Evolutionary conservation across 345 rosid genomes (phyloP).

Genomic region (Murraya koenigii): DNA sequence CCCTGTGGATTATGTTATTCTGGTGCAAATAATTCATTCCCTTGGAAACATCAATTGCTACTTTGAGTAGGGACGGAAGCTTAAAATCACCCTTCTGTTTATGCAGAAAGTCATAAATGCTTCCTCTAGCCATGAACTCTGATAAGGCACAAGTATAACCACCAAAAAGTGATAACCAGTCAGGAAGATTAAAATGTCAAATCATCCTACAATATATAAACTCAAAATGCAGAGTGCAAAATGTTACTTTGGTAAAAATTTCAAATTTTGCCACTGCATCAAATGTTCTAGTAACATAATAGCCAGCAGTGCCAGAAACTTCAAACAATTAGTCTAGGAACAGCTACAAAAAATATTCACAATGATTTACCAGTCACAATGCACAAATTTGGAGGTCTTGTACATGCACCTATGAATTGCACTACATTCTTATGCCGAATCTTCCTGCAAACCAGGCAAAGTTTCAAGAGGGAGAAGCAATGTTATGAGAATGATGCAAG

Average conservation of each 20-base stretch:
- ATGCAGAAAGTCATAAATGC: slow-evolving; percentile 86
- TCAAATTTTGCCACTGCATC: slow-evolving; percentile 12
- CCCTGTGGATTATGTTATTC: slow-evolving; percentile 93
- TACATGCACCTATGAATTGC: slow-evolving; percentile 94
- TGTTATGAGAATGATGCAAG: slow-evolving; percentile 8
- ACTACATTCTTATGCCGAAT: slow-evolving; percentile 90
- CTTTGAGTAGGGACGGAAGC: slow-evolving; percentile 79
- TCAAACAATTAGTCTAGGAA: not conserved
- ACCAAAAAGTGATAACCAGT: slow-evolving; percentile 18
- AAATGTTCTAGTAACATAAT: slow-evolving; percentile 20
- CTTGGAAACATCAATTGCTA: slow-evolving; percentile 80
- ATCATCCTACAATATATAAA: slow-evolving; percentile 16
- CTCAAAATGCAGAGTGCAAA: slow-evolving; percentile 12
- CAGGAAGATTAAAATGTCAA: slow-evolving; percentile 13
- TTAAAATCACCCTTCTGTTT: slow-evolving; percentile 76
- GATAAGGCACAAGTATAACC: slow-evolving; percentile 27
- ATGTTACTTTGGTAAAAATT: slow-evolving; percentile 14
- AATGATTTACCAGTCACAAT: slow-evolving; percentile 78
- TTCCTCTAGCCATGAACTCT: slow-evolving; percentile 96
- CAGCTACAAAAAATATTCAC: slow-evolving; percentile 5
- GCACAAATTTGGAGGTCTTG: slow-evolving; percentile 77
- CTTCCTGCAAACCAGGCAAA: slow-evolving; percentile 55
- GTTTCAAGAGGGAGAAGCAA: not conserved
- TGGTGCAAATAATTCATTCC: slow-evolving; percentile 98
- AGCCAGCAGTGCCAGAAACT: slow-evolving; percentile 1